A percentile compares a stretch with the other conserved stretches of the same genome.
phyloP scores from a whole-genome alignment of 1,284 basidiomycete species.

The Leccinum proliferum region DNA sequence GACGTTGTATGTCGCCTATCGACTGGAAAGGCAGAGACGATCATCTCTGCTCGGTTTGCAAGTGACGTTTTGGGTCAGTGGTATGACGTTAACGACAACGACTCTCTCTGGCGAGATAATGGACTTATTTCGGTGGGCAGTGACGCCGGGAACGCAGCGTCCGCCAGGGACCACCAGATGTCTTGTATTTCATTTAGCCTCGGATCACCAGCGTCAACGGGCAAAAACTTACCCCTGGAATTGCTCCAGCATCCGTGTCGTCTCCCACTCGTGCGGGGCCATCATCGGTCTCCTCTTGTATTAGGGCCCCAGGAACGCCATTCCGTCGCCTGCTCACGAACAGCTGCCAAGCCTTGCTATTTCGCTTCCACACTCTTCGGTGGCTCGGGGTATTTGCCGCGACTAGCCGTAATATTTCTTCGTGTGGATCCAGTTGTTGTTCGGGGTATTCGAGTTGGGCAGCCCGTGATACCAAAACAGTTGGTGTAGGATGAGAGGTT shows the following conservation, averaged over 20 bases:
- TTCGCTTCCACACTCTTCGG: slow-evolving; percentile 59
- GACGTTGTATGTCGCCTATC: slow-evolving; percentile 28
- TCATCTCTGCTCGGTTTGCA: slow-evolving; percentile 28
- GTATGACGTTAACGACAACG: slow-evolving; percentile 48
- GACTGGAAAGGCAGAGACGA: slow-evolving; percentile 23
- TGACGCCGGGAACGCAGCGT: slow-evolving; percentile 43
- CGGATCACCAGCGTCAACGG: background rate
- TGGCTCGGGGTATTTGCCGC: slow-evolving; percentile 68
- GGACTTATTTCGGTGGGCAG: slow-evolving; percentile 56
- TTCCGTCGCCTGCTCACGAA: slow-evolving; percentile 46
- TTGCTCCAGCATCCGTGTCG: slow-evolving; percentile 18
- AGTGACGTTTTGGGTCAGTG: slow-evolving; percentile 43
- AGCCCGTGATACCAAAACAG: slow-evolving; percentile 3
- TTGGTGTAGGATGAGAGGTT: slow-evolving; percentile 6
- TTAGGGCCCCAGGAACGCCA: slow-evolving; percentile 32
- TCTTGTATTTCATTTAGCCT: slow-evolving; percentile 15
- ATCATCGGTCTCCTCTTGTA: slow-evolving; percentile 45
- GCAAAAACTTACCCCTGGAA: slow-evolving; percentile 19
- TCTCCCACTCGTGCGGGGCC: slow-evolving; percentile 16
- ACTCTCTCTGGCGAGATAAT: slow-evolving; percentile 31
- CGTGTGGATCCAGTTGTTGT: slow-evolving; percentile 36
- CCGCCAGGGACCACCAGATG: slow-evolving; percentile 19
- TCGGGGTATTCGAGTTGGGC: slow-evolving; percentile 18
- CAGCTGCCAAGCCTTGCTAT: slow-evolving; percentile 57
- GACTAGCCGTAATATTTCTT: slow-evolving; percentile 42